Evolutionary conservation across 495 filamentous ascomycete species (phyloP).

Genomic region (Neurospora sp.): DNA sequence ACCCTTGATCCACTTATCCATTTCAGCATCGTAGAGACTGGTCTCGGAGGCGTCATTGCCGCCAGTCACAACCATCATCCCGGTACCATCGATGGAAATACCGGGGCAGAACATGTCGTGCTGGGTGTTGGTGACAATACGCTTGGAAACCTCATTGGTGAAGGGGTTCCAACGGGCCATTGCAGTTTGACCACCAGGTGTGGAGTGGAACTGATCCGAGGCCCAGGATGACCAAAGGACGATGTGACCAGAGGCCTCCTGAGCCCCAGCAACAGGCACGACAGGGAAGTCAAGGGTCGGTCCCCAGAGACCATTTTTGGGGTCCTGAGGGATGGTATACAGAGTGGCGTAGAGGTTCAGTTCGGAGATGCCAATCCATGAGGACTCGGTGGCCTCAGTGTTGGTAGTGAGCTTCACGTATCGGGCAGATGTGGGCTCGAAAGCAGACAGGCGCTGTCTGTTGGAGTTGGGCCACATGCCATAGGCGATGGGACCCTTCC

Average conservation of each 20-base stretch:
- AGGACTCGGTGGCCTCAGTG: not conserved
- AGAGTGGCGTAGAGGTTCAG: not conserved
- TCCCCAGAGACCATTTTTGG: not conserved
- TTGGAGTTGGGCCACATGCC: not conserved
- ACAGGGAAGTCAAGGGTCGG: not conserved
- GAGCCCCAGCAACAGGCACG: not conserved
- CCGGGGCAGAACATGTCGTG: conserved; percentile 55
- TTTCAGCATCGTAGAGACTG: conserved; percentile 35
- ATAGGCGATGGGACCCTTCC: not conserved
- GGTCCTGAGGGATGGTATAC: not conserved
- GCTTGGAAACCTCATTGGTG: conserved; percentile 24
- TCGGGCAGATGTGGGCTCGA: not conserved
- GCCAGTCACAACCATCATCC: conserved; percentile 45
- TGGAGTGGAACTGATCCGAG: not conserved
- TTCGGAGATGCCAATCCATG: not conserved
- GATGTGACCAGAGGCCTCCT: not conserved
- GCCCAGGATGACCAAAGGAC: not conserved
- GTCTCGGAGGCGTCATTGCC: conserved; percentile 34
- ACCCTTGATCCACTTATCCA: conserved; percentile 23
- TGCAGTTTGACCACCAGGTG: conserved; percentile 27
- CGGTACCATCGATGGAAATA: conserved; percentile 39
- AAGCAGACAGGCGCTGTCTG: not conserved
- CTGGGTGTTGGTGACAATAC: conserved; percentile 33
- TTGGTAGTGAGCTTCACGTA: not conserved
- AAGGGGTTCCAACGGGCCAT: conserved; percentile 33